Conservation (phyloP, 352 stramenopile species). For the Aphanomyces stellatus region DNA sequence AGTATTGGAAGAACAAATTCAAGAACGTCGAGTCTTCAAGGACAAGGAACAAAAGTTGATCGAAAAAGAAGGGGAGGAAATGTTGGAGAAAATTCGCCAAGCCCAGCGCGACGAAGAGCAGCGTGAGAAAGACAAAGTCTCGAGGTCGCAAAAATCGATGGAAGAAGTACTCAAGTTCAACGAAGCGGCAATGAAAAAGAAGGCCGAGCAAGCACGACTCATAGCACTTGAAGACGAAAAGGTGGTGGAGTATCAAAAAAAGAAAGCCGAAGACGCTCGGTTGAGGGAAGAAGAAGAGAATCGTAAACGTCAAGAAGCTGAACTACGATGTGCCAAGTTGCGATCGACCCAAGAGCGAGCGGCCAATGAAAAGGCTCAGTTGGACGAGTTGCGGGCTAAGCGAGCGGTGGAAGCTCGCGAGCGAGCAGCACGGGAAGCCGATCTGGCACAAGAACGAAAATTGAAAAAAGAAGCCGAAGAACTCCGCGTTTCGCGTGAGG, state of each 20-base stretch:
- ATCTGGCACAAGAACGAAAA: constrained; percentile 75
- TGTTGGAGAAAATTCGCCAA: constrained; percentile 78
- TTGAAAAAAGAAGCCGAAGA: constrained; percentile 80
- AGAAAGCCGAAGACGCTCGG: constrained; percentile 60
- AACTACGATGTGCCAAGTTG: constrained; percentile 65
- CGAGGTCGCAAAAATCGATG: constrained; percentile 48
- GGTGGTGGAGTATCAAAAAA: constrained; percentile 56
- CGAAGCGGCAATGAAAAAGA: constrained; percentile 36
- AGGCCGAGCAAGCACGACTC: constrained; percentile 56
- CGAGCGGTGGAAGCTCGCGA: constrained; percentile 84
- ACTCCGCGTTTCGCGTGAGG: constrained; percentile 50
- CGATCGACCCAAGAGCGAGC: constrained; percentile 81
- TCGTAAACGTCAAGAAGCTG: constrained; percentile 53
- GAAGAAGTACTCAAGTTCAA: constrained; percentile 71
- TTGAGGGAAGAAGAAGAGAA: constrained; percentile 57
- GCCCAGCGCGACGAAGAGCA: constrained; percentile 54
- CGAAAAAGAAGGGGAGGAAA: constrained; percentile 83
- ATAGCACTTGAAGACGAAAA: constrained; percentile 72
- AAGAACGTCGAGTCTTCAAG: constrained; percentile 40
- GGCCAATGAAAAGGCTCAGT: constrained; percentile 78
- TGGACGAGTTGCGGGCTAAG: constrained; percentile 89
- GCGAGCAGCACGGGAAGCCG: constrained; percentile 74
- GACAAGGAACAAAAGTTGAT: constrained; percentile 51
- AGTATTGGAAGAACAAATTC: constrained; percentile 85
- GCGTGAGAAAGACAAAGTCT: constrained; percentile 65